phyloP scores from a whole-genome alignment of 208 protist genomes.

The Wallacemonas sp. region DNA sequence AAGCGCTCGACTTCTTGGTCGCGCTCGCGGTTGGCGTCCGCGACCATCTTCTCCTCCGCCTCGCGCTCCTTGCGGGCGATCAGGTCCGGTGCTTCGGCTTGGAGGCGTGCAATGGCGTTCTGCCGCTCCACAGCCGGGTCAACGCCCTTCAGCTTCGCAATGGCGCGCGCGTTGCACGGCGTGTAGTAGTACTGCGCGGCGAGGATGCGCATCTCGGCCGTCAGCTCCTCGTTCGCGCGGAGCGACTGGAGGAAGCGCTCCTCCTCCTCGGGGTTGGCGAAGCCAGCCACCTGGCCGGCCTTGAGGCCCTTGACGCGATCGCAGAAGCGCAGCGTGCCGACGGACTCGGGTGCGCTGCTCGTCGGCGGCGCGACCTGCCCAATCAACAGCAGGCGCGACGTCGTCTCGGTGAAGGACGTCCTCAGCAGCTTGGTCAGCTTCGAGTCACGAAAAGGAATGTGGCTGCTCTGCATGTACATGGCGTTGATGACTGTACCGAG shows the following conservation, averaged over 20 bases:
- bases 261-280: constrained; percentile 61
- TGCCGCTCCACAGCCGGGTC: constrained; percentile 35
- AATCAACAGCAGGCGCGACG: constrained; percentile 81
- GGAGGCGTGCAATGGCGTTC: constrained; percentile 30
- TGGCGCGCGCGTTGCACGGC: constrained; percentile 31
- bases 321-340: constrained; percentile 88
- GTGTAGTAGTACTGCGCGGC: constrained; percentile 57
- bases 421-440: constrained; percentile 94
- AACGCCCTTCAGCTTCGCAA: constrained; percentile 43
- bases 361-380: constrained; percentile 73
- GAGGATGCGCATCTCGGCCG: constrained; percentile 80
- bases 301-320: constrained; percentile 88
- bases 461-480: constrained; percentile 69
- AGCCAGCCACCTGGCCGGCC: constrained; percentile 47
- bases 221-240: constrained; percentile 63
- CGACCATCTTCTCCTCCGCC: constrained; percentile 28
- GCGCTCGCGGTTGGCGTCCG: constrained; percentile 32
- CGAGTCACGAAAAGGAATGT: constrained; percentile 91
- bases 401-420: constrained; percentile 62
- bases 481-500: constrained; percentile 88
- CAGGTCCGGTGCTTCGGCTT: constrained; percentile 30
- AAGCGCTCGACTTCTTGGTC: constrained; percentile 62
- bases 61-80: constrained; percentile 49
- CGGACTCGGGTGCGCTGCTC: constrained; percentile 65
- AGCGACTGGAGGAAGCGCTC: constrained; percentile 58